Evolutionary conservation across 176 grass and related monocot species (phyloP), one percentile per base, ranked within the genome.

Genomic region (Rhynchospora breviuscula): DNA sequence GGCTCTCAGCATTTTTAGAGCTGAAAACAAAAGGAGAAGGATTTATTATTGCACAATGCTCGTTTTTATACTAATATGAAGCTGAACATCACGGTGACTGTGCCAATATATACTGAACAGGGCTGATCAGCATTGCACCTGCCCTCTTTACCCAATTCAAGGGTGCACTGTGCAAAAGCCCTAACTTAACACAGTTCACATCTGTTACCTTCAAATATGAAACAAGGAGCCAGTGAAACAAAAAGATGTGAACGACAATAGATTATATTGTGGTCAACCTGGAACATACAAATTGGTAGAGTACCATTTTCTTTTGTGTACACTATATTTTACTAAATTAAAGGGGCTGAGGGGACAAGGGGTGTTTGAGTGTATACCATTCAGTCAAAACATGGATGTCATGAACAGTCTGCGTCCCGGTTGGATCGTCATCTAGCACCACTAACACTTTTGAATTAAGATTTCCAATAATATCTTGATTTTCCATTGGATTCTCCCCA

Each of bases 391-490:
- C 95, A 85, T 94, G 88, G 81, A 98, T 98, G 81, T 91, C 92
- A 88, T 98, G 92, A 87, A 98, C 95, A 68, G 95, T 98, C 79
- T 98, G 95, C 62, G 95, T 98, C 84, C 95, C 95, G 82, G 95
- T 98, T 25, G 95, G 95, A 85, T 98, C 95, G 83, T 98, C 95
- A 85, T 98, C 95, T 77, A 98, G 87, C 70, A 98, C 95, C 46
- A 98, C 90, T 78, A 98, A 84, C 82, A 98, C 77, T 35, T 94
- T 98, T 90, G 87, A 91, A 88, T 85, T 79, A 63, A 67, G 86
- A 67, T 84, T 84, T 82, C 88, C 46, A 73, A 87, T 67, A 51
- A 90, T 74, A 85, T 85, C 69, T 85, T 88, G 66, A 85, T 90
- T 80, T 85, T 88, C 85, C 84, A 94, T 87, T 79, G 92, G 87